These are phyloP conservation scores for Eucalyptus tenuipes DNA, from an alignment of 345 rosid species.

Conservation along the genomic window DNA sequence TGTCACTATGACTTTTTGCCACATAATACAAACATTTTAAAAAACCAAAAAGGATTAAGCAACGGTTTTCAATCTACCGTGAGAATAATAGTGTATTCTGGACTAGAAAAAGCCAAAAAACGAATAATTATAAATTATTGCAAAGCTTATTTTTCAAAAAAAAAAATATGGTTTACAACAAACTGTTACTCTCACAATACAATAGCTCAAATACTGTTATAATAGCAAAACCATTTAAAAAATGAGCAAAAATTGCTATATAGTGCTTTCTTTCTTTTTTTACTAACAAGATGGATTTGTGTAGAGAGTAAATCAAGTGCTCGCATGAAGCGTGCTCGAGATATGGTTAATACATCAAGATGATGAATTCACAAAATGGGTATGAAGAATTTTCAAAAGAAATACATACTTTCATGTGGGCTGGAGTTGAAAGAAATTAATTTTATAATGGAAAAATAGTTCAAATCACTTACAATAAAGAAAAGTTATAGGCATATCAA, in stretches of 20 bases:
- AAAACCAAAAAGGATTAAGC: neutral
- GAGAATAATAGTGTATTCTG: fast-evolving
- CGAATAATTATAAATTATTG: too few relatives aligned
- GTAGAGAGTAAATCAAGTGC: neutral
- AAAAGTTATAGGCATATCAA: neutral
- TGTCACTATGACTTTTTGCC: neutral
- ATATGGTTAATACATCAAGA: neutral
- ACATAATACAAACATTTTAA: neutral
- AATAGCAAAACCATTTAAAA: fast-evolving
- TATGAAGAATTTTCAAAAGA: neutral
- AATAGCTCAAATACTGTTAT: fast-evolving
- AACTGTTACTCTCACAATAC: fast-evolving
- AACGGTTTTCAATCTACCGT: fast-evolving
- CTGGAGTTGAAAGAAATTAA: neutral
- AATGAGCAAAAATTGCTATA: neutral
- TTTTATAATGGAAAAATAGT: neutral
- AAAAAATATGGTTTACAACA: fast-evolving
- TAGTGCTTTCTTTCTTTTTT: neutral
- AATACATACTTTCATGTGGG: neutral
- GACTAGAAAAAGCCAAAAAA: fast-evolving
- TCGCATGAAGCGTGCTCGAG: neutral
- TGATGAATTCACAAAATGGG: neutral
- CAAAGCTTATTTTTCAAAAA: too few relatives aligned
- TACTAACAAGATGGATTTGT: neutral
- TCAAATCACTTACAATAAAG: neutral